Evolutionary conservation across 768 basidiomycete genomes (phyloP).

Genomic region (Serendipita sp.): DNA sequence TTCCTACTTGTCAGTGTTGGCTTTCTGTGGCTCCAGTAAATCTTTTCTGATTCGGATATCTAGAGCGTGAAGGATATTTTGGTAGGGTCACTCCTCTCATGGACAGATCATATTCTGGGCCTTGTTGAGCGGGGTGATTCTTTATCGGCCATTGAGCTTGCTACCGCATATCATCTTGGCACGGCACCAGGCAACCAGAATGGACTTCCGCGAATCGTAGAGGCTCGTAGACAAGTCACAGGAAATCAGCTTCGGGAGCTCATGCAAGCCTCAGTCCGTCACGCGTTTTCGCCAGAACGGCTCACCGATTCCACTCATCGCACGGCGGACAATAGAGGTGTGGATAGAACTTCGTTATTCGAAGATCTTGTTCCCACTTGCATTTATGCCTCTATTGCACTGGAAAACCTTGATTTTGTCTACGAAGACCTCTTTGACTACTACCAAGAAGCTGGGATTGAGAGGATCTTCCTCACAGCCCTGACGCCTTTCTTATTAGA

Average conservation of each 20-base stretch:
- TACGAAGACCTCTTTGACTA: conserved; percentile 89
- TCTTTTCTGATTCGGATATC: conserved; percentile 1
- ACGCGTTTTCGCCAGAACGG: conserved; percentile 90
- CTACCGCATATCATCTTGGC: conserved; percentile 65
- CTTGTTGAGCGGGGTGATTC: conserved; percentile 80
- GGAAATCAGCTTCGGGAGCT: conserved; percentile 65
- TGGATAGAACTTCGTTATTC: conserved; percentile 82
- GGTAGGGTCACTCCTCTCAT: conserved; percentile 78
- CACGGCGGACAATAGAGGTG: conserved; percentile 71
- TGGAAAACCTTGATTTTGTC: conserved; percentile 70
- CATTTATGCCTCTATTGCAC: conserved; percentile 62
- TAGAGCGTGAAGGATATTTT: conserved; percentile 51
- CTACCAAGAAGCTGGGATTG: conserved; percentile 73
- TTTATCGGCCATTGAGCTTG: conserved; percentile 73
- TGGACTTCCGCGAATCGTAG: conserved; percentile 55
- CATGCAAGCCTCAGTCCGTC: conserved; percentile 74
- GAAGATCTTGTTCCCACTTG: conserved; percentile 70
- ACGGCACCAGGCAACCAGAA: conserved; percentile 75
- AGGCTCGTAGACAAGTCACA: conserved; percentile 45
- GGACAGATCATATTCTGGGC: conserved; percentile 84
- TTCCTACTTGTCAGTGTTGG: conserved; percentile 70
- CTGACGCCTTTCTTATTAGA: conserved; percentile 72
- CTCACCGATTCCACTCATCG: conserved; percentile 79
- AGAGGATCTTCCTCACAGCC: conserved; percentile 65
- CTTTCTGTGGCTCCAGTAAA: conserved; percentile 6